Base-by-base conservation (phyloP, 768 basidiomycete species). In the Tulasnella sp. region DNA sequence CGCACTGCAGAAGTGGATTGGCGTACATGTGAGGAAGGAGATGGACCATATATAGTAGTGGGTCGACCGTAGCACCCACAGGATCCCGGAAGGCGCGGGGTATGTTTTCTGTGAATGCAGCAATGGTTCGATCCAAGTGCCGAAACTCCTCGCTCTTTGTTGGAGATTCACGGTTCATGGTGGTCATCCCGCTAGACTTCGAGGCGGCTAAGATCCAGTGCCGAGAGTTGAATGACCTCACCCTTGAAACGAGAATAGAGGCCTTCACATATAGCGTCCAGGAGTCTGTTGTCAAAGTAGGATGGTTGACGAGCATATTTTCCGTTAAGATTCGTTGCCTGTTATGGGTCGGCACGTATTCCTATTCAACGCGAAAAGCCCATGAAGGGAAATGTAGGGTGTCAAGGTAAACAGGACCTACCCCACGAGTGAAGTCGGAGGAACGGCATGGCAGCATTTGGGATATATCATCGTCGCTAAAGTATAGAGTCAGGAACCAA, bases 101-200 rank as follows among this genome's bases (percentile, higher is more conserved):
- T 80, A 92, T 90, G 3, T 89, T 89, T 24, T 87, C 84, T 34
- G 87, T 86, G 84, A 92, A 93, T 0, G 89, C 87, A 1, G 86
- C 84, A n/a, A 90, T 86, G 40, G 89, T 85, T 42, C 87, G 85
- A 82, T 93, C 92, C 36, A 93, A 85, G 80, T 91, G 90, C 56
- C 88, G 85, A 84, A 93, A 94, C 2, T 90, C 91, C 14, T 87
- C 87, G 39, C 91, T 89, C 8, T 89, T 88, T 81, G 91, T 86
- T 34, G 90, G 88, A 80, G 34, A 38, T 24, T 9, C 46, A 34
- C 9, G 27, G 7, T 12, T 38, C 3, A 9, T 56, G 0, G 6
- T 6, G 18, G 75, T 12, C 5, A 21, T 24, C 74, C 2, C 31
- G 16, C 31, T 68, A 36, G 18, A 18, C 16, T 36, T 38, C 16